Evolutionary conservation across 352 stramenopile species (phyloP).

Genomic region (Salisapilia sapeloensis): DNA sequence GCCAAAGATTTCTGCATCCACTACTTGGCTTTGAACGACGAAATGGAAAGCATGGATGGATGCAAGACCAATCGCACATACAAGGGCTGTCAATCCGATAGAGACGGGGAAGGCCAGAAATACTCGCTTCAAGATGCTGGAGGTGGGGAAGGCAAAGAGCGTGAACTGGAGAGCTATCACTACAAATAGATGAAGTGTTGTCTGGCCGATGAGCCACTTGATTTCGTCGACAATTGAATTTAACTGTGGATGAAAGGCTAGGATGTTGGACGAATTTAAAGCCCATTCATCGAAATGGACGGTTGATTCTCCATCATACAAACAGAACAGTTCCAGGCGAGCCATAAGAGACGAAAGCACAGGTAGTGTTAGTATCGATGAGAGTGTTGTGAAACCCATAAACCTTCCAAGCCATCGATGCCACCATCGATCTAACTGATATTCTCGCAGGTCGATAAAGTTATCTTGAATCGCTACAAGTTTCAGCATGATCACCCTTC

Average conservation of each 20-base stretch:
- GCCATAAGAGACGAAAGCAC: constrained; percentile 43
- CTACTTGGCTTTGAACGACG: constrained; percentile 21
- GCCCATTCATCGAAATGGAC: constrained; percentile 17
- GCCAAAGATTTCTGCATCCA: constrained; percentile 6
- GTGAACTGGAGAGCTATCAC: constrained; percentile 26
- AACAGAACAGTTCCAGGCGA: constrained; percentile 32
- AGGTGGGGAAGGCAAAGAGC: constrained; percentile 34
- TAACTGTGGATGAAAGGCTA: constrained; percentile 19
- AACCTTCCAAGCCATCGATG: constrained; percentile 15
- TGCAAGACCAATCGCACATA: constrained; percentile 18
- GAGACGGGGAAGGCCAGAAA: constrained; percentile 17
- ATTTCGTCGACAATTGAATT: constrained; percentile 16
- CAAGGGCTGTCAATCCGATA: constrained; percentile 16
- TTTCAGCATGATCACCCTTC: constrained; percentile 30
- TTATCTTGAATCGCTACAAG: constrained; percentile 45
- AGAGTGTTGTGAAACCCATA: constrained; percentile 16
- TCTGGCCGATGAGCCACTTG: constrained; percentile 24
- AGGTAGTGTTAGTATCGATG: constrained; percentile 30
- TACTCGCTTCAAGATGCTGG: constrained; percentile 17
- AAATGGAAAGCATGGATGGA: constrained; percentile 40
- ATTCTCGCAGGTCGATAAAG: constrained; percentile 52
- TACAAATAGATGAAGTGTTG: constrained; percentile 38
- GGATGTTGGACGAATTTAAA: constrained; percentile 16
- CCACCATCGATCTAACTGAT: constrained; percentile 30
- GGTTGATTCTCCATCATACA: constrained; percentile 8